These are phyloP conservation scores for Suillus brevipes DNA, from an alignment of 768 basidiomycete genomes.

Conservation along the genomic window DNA sequence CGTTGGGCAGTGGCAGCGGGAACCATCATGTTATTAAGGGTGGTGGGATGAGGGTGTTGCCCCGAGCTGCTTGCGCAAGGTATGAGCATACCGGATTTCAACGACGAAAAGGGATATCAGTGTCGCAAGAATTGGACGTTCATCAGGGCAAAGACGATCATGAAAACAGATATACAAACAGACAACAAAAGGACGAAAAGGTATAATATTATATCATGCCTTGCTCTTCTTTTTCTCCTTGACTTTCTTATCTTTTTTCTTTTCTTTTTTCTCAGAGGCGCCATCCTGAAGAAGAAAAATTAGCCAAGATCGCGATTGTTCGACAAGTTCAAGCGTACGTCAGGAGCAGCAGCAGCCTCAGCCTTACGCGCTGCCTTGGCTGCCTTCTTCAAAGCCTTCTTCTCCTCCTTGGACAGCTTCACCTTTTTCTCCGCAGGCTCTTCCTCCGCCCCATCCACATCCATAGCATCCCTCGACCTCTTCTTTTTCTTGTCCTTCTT, in stretches of 20 bases:
- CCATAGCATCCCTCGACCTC: constrained; percentile 66
- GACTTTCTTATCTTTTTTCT: constrained; percentile 41
- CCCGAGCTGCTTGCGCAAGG: not conserved
- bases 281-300: constrained; percentile 27
- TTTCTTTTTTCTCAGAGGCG: constrained; percentile 38
- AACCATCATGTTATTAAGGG: not conserved
- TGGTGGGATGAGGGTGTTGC: not conserved
- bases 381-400: constrained; percentile 81
- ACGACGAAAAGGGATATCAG: not conserved
- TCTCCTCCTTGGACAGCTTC: constrained; percentile 82
- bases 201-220: constrained; percentile 31
- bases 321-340: constrained; percentile 32
- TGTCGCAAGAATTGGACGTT: not conserved
- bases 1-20: not conserved
- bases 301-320: constrained; percentile 9
- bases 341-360: constrained; percentile 36
- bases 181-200: constrained; percentile 1
- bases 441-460: constrained; percentile 56
- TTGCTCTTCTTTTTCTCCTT: constrained; percentile 60
- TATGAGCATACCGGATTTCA: not conserved
- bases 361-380: constrained; percentile 64
- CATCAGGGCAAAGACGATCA: not conserved
- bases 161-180: constrained; percentile 1
- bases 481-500: constrained; percentile 68
- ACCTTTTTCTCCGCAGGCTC: constrained; percentile 60